A percentile compares a stretch with the other conserved stretches of the same genome.
These are phyloP conservation scores for Priceomyces melissophilus DNA, from an alignment of 805 yeast genomes.

Conservation along the genomic window DNA sequence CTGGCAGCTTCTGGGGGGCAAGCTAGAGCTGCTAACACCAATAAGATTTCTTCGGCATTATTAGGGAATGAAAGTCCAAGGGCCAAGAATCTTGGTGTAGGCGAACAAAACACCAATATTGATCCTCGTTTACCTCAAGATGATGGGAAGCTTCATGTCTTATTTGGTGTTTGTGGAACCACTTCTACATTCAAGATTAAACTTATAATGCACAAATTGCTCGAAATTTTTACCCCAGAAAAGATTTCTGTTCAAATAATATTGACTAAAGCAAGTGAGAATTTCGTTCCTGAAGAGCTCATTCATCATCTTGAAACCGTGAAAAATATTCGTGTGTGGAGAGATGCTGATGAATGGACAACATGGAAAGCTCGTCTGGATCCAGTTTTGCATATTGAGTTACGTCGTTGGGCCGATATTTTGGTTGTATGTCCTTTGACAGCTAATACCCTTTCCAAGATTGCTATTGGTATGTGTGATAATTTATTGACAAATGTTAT, in stretches of 20 bases:
- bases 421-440: constrained; percentile 90
- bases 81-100: constrained; percentile 2
- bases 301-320: constrained; percentile 35
- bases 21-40: constrained; percentile 1
- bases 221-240: constrained; percentile 49
- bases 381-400: constrained; percentile 91
- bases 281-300: constrained; percentile 47
- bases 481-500: constrained; percentile 85
- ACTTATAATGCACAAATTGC: constrained; percentile 48
- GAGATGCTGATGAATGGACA: constrained; percentile 58
- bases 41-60: constrained; percentile 9
- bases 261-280: constrained; percentile 52
- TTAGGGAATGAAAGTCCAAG: neutral
- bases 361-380: constrained; percentile 81
- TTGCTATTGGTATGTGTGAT: constrained; percentile 88
- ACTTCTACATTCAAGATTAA: constrained; percentile 50
- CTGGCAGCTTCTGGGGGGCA: constrained; percentile 6
- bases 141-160: constrained; percentile 54
- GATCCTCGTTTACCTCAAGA: constrained; percentile 51
- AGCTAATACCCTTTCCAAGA: constrained; percentile 88
- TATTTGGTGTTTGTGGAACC: constrained; percentile 60
- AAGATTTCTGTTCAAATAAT: constrained; percentile 52
- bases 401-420: constrained; percentile 95
- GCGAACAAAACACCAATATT: constrained; percentile 32
- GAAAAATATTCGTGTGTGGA: constrained; percentile 49